Evolutionary conservation across 1,139 yeast genomes (phyloP).

Genomic region (Lodderomyces metapsilosis): DNA sequence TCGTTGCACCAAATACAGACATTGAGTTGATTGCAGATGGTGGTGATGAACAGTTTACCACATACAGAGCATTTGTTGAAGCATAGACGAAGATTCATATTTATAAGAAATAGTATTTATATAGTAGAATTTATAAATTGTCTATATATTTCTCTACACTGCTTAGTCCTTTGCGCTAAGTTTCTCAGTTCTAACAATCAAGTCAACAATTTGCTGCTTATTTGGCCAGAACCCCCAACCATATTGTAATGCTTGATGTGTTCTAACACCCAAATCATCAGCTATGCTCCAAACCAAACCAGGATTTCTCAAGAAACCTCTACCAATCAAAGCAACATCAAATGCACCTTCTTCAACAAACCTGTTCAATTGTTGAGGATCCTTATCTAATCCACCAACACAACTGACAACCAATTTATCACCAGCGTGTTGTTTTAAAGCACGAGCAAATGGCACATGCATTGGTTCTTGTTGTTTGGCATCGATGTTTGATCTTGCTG

Average conservation of each 20-base stretch:
- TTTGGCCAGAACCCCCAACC: constrained; percentile 23
- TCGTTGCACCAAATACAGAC: constrained; percentile 74
- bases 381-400: constrained; percentile 43
- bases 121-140: not conserved
- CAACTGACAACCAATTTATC: constrained; percentile 41
- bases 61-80: constrained; percentile 87
- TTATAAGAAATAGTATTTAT: not conserved
- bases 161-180: not conserved
- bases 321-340: constrained; percentile 49
- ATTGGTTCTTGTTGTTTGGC: constrained; percentile 17
- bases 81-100: constrained; percentile 26
- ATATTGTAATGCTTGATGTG: constrained; percentile 38
- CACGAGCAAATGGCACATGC: constrained; percentile 39
- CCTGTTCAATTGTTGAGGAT: constrained; percentile 32
- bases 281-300: constrained; percentile 52
- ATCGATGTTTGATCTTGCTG: constrained; percentile 20
- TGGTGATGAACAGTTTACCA: constrained; percentile 52
- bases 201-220: constrained; percentile 15
- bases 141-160: not conserved
- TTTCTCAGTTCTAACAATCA: constrained; percentile 16
- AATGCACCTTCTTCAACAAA: constrained; percentile 39
- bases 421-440: constrained; percentile 45
- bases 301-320: constrained; percentile 47
- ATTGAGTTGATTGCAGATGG: constrained; percentile 57
- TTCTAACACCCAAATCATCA: constrained; percentile 41